Evolutionary conservation across 768 basidiomycete species (phyloP).

Genomic region (Leccinum obscurum): DNA sequence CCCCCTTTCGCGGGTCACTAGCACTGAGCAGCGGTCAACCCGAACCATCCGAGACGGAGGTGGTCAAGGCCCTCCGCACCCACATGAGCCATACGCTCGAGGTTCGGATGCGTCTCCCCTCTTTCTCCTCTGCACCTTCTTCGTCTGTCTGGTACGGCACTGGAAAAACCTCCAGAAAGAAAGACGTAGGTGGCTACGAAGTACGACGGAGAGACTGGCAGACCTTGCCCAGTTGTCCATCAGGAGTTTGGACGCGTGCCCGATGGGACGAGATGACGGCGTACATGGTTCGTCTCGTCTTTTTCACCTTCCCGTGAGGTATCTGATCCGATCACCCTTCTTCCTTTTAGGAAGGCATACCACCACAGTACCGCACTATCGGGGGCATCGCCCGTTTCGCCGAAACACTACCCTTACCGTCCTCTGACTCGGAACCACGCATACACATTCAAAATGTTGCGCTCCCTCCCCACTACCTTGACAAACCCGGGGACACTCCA

Average conservation of each 20-base stretch:
- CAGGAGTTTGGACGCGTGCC: slow-evolving; percentile 33
- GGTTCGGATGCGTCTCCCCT: slow-evolving; percentile 54
- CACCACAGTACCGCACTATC: slow-evolving; percentile 50
- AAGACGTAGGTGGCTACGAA: slow-evolving; percentile 59
- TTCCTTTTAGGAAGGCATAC: slow-evolving; percentile 64
- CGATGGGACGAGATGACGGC: slow-evolving; percentile 66
- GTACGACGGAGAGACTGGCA: slow-evolving; percentile 55
- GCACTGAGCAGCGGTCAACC: background rate
- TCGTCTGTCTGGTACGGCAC: slow-evolving; percentile 39
- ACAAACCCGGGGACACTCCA: slow-evolving; percentile 52
- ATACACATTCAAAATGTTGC: slow-evolving; percentile 50
- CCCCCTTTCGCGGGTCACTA: slow-evolving; percentile 29
- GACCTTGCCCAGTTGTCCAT: slow-evolving; percentile 18
- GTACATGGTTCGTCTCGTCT: slow-evolving; percentile 55
- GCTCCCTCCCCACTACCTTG: slow-evolving; percentile 65
- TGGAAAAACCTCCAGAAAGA: slow-evolving; percentile 28
- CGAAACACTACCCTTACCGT: slow-evolving; percentile 33
- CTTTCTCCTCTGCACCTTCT: slow-evolving; percentile 35
- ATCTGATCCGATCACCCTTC: background rate
- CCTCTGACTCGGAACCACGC: background rate
- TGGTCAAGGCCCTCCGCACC: slow-evolving; percentile 61
- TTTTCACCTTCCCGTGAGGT: background rate
- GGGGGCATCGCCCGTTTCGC: slow-evolving; percentile 52
- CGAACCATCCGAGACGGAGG: slow-evolving; percentile 41
- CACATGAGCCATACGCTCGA: slow-evolving; percentile 50